A percentile compares a stretch with the other conserved stretches of the same genome.
These are phyloP conservation scores for Fusarium sororula DNA, from an alignment of 2,329 filamentous ascomycete genomes.

Conservation along the genomic window DNA sequence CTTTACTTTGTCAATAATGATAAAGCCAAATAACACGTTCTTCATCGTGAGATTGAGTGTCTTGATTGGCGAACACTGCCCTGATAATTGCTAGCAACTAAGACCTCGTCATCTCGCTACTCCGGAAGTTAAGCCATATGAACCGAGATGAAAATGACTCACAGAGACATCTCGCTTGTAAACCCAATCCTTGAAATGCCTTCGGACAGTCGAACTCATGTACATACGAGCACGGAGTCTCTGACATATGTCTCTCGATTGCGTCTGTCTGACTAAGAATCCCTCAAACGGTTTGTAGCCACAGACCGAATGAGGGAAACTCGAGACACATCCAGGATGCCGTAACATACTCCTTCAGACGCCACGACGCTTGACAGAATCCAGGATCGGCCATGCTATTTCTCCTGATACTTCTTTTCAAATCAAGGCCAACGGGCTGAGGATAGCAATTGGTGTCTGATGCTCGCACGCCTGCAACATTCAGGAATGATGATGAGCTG, in stretches of 20 bases:
- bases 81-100: neutral
- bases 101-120: neutral
- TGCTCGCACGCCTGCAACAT: neutral
- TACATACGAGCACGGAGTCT: neutral
- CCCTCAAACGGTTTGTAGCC: neutral
- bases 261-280: neutral
- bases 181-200: neutral
- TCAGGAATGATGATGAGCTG: neutral
- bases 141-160: neutral
- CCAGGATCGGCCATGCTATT: neutral
- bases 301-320: neutral
- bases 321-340: neutral
- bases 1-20: neutral
- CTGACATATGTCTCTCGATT: neutral
- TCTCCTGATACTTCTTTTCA: neutral
- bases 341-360: neutral
- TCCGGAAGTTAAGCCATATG: neutral
- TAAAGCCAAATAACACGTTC: neutral
- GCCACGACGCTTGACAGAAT: neutral
- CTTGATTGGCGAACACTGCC: neutral
- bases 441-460: neutral
- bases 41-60: neutral
- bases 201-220: neutral
- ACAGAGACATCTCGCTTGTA: neutral
- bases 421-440: neutral